These are phyloP conservation scores for Coniosporium tulheliwenetii DNA, from an alignment of 2,329 filamentous ascomycete species.

Conservation along the genomic window DNA sequence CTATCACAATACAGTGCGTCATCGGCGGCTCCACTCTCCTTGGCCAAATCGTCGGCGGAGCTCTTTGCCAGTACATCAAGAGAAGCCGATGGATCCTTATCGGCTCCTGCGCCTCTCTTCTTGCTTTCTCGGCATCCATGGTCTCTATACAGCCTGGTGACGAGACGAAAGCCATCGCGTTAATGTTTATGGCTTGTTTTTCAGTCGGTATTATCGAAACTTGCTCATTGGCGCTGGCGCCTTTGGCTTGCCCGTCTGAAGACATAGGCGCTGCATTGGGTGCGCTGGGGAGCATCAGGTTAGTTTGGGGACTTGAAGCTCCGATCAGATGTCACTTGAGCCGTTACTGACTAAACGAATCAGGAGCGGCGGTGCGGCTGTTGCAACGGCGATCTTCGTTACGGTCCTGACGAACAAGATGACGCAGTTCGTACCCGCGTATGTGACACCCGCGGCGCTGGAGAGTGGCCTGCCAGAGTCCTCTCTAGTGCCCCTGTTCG, in stretches of 20 bases:
- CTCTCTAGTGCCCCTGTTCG: slow-evolving; percentile 2
- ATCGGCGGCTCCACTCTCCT: neutral
- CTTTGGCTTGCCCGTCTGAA: slow-evolving; percentile 15
- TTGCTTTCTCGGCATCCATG: neutral
- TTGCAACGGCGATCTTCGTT: slow-evolving; percentile 20
- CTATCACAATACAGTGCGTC: neutral
- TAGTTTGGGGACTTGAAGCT: too few species aligned
- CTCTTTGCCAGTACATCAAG: neutral
- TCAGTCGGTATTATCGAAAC: neutral
- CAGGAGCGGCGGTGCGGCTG: slow-evolving; percentile 15
- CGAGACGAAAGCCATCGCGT: neutral
- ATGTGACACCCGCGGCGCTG: slow-evolving; percentile 4
- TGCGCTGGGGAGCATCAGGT: slow-evolving; percentile 13
- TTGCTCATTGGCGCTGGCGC: slow-evolving; percentile 17
- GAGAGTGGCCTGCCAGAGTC: slow-evolving; percentile 3
- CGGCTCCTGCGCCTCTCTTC: neutral
- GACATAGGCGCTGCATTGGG: slow-evolving; percentile 16
- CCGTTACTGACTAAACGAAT: too few species aligned
- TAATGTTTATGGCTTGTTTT: neutral
- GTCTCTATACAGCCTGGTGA: neutral
- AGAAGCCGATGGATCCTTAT: neutral
- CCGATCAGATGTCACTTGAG: too few species aligned
- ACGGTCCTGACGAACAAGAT: slow-evolving; percentile 14
- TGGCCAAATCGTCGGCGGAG: neutral
- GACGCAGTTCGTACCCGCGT: slow-evolving; percentile 1